A percentile compares a stretch with the other conserved stretches of the same genome.
phyloP scores from a whole-genome alignment of 2,329 filamentous ascomycete species.

The Hirsutella rhossiliensis region DNA sequence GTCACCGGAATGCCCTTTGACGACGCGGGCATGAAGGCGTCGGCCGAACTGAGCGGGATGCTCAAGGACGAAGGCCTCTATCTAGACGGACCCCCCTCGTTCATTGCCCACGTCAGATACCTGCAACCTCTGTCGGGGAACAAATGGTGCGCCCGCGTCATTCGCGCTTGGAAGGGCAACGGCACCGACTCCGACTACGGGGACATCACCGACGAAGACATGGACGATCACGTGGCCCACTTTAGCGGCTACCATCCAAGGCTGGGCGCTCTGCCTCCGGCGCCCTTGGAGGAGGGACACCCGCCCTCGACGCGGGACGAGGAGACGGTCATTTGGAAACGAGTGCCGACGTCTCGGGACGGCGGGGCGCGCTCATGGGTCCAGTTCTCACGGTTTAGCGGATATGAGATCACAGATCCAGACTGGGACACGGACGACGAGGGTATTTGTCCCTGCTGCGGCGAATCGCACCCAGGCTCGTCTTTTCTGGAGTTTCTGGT shows the following conservation, averaged over 20 bases:
- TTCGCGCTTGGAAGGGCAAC: slow-evolving; percentile 28
- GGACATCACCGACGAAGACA: slow-evolving; percentile 10
- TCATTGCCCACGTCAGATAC: slow-evolving; percentile 25
- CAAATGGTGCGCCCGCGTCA: slow-evolving; percentile 28
- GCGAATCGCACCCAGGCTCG: slow-evolving; percentile 23
- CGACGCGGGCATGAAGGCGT: slow-evolving; percentile 33
- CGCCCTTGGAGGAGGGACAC: slow-evolving; percentile 29
- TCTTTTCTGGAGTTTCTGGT: slow-evolving; percentile 20
- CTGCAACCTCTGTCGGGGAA: slow-evolving; percentile 27
- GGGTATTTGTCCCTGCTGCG: slow-evolving; percentile 26
- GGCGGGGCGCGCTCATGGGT: slow-evolving; percentile 31
- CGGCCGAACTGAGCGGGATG: slow-evolving; percentile 36
- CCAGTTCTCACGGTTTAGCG: slow-evolving; percentile 30
- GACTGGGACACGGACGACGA: slow-evolving; percentile 23
- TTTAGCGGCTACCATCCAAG: slow-evolving; percentile 14
- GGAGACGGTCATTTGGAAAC: slow-evolving; percentile 38
- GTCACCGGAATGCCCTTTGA: slow-evolving; percentile 40
- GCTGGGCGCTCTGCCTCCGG: slow-evolving; percentile 23
- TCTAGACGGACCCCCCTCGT: slow-evolving; percentile 31
- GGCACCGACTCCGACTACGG: slow-evolving; percentile 12
- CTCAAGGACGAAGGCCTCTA: slow-evolving; percentile 41
- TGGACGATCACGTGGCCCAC: slow-evolving; percentile 15
- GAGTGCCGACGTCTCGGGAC: slow-evolving; percentile 29
- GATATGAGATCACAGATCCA: slow-evolving; percentile 21
- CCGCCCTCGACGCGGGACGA: slow-evolving; percentile 28